These are phyloP conservation scores for Sugiyamaella grinbergsii DNA, from an alignment of 1,139 yeast species.

Conservation along the genomic window DNA sequence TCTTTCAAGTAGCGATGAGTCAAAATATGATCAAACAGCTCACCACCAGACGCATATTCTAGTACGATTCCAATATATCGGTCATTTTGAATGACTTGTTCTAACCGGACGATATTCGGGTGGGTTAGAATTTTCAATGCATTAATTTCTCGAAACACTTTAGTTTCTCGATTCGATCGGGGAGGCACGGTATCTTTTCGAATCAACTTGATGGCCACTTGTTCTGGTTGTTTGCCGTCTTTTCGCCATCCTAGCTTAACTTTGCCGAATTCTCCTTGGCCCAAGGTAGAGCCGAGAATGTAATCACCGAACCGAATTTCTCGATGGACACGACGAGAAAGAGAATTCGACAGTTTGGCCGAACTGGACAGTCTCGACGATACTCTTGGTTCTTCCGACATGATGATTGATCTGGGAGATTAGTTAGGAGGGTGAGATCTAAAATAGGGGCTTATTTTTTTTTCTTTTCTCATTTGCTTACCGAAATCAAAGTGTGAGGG, in stretches of 20 bases:
- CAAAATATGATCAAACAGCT: conserved; percentile 87
- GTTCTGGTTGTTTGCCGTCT: conserved; percentile 64
- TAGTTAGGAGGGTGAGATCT: conserved; percentile 1
- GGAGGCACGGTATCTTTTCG: conserved; percentile 82
- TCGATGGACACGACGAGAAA: conserved; percentile 37
- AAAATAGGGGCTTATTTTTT: too few relatives aligned
- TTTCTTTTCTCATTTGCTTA: too few relatives aligned
- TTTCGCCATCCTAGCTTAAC: conserved; percentile 97
- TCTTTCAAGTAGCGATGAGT: conserved; percentile 87
- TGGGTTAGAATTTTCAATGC: conserved; percentile 84
- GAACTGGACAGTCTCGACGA: conserved; percentile 37
- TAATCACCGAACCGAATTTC: conserved; percentile 75
- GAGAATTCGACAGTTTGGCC: conserved; percentile 32
- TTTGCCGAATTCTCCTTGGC: conserved; percentile 97
- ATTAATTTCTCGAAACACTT: conserved; percentile 90
- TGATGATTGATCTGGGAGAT: not conserved
- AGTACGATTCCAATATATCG: conserved; percentile 94
- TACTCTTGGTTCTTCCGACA: conserved; percentile 30
- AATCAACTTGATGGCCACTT: conserved; percentile 91
- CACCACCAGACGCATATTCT: conserved; percentile 98
- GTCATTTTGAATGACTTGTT: conserved; percentile 91
- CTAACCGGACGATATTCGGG: conserved; percentile 89
- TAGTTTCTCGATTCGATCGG: conserved; percentile 81
- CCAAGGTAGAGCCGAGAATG: conserved; percentile 88
- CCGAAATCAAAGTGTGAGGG: too few relatives aligned